Evolutionary conservation across 2,329 filamentous ascomycete genomes (phyloP).

Genomic region (Ceratocystiopsis minuta): DNA sequence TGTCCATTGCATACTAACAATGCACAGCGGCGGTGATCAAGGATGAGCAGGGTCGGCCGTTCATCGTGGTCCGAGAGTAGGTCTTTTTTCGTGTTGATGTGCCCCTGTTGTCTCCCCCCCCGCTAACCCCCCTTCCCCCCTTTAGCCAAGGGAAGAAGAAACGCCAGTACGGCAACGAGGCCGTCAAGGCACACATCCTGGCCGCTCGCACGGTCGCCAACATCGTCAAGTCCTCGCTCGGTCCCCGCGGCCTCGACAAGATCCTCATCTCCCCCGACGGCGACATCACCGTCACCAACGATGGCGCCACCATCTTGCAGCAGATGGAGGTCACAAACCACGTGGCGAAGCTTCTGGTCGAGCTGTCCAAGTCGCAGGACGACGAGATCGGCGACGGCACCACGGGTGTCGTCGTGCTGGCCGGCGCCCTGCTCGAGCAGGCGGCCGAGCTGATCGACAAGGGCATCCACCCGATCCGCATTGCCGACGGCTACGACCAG

Average conservation of each 20-base stretch:
- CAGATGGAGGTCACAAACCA: slow-evolving; percentile 99
- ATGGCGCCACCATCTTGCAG: slow-evolving; percentile 89
- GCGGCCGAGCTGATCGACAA: slow-evolving; percentile 97
- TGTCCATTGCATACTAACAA: slow-evolving; percentile 2
- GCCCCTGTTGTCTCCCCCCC: neutral
- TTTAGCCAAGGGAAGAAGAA: slow-evolving; percentile 88
- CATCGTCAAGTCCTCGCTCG: slow-evolving; percentile 93
- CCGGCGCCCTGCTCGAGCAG: slow-evolving; percentile 86
- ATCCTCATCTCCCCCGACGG: slow-evolving; percentile 97
- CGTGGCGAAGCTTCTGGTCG: slow-evolving; percentile 89
- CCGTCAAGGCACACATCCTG: slow-evolving; percentile 95
- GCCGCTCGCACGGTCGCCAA: slow-evolving; percentile 90
- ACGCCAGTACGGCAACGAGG: slow-evolving; percentile 88
- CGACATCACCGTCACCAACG: slow-evolving; percentile 98
- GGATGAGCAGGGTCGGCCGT: slow-evolving; percentile 92
- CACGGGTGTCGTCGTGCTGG: slow-evolving; percentile 90
- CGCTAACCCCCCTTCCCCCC: no score
- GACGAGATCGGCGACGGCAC: slow-evolving; percentile 98
- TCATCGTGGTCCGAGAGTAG: slow-evolving; percentile 96
- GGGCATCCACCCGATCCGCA: slow-evolving; percentile 96
- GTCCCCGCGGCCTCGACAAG: slow-evolving; percentile 92
- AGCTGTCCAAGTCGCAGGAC: slow-evolving; percentile 95
- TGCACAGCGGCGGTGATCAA: slow-evolving; percentile 57
- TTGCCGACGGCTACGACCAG: slow-evolving; percentile 94
- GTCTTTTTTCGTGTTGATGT: slow-evolving; percentile 18